Conservation (phyloP, 2,329 filamentous ascomycete species). For the Curvularia eragrostidis region DNA sequence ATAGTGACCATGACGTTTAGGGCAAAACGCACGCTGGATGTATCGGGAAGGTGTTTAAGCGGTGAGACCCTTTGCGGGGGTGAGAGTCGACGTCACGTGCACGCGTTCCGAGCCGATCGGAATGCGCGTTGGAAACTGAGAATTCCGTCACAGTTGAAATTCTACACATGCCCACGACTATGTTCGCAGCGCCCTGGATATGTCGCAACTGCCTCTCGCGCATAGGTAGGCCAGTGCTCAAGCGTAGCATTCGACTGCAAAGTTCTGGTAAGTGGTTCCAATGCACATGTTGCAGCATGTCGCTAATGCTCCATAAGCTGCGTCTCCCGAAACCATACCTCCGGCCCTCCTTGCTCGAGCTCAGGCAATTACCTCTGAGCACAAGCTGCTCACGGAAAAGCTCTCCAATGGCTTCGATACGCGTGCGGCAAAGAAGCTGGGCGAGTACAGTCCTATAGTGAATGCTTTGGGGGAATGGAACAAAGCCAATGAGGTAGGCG, state of each 20-base stretch:
- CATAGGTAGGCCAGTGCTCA: constrained; percentile 43
- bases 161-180: constrained; percentile 28
- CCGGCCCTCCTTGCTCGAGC: constrained; percentile 63
- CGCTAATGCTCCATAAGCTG: constrained; percentile 28
- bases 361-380: constrained; percentile 62
- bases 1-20: constrained; percentile 16
- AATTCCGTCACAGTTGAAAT: constrained; percentile 16
- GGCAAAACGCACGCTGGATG: neutral
- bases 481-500: constrained; percentile 61
- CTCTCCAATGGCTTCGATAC: constrained; percentile 64
- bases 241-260: constrained; percentile 38
- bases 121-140: constrained; percentile 30
- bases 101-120: constrained; percentile 26
- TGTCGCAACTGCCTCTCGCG: constrained; percentile 57
- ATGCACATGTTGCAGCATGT: neutral
- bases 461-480: constrained; percentile 64
- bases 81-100: constrained; percentile 34
- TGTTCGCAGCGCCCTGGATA: constrained; percentile 54
- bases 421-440: constrained; percentile 63
- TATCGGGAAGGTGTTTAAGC: constrained; percentile 23
- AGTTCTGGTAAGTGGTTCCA: constrained; percentile 29
- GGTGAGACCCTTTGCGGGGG: constrained; percentile 8
- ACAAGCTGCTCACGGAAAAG: constrained; percentile 59
- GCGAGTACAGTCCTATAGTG: constrained; percentile 61
- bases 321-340: constrained; percentile 53